These are phyloP conservation scores for Metschnikowia baotianmanensis DNA, from an alignment of 805 yeast genomes.

Conservation along the genomic window DNA sequence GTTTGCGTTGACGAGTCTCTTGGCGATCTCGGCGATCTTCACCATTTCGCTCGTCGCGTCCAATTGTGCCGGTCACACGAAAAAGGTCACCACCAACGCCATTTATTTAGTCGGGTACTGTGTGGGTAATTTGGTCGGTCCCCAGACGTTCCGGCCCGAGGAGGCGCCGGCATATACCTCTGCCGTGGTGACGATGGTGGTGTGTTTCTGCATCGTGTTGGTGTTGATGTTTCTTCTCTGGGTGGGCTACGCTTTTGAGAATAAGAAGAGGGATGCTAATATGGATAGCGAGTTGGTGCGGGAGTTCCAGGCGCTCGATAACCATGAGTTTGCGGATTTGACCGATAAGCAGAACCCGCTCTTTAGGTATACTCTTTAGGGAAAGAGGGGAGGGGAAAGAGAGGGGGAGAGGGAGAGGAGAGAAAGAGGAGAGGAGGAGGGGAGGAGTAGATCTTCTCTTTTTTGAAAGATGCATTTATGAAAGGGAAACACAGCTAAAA, in stretches of 20 bases:
- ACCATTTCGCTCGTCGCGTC: slow-evolving; percentile 39
- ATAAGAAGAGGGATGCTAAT: slow-evolving; percentile 35
- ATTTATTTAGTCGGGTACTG: slow-evolving; percentile 48
- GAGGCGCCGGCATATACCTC: slow-evolving; percentile 44
- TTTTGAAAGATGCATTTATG: background rate
- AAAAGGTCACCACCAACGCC: slow-evolving; percentile 48
- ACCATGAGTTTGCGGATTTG: slow-evolving; percentile 49
- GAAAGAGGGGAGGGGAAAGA: background rate
- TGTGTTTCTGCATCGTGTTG: slow-evolving; percentile 29
- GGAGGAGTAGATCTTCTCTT: background rate
- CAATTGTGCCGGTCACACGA: slow-evolving; percentile 57
- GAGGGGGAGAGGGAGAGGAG: background rate
- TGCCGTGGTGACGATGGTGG: slow-evolving; percentile 42
- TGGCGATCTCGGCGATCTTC: slow-evolving; percentile 33
- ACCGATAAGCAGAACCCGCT: slow-evolving; percentile 54
- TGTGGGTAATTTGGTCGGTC: slow-evolving; percentile 55
- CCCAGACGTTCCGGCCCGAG: slow-evolving; percentile 43
- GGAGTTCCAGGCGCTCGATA: slow-evolving; percentile 31
- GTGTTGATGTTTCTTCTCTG: slow-evolving; percentile 25
- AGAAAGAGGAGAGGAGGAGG: background rate
- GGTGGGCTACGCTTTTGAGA: slow-evolving; percentile 31
- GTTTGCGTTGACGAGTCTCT: slow-evolving; percentile 31
- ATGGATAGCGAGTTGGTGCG: slow-evolving; percentile 17
- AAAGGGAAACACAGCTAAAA: too few relatives aligned
- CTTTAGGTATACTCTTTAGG: slow-evolving; percentile 43